Percentiles rank a stretch among this genome's conserved stretches.
Conservation (phyloP, 2,329 filamentous ascomycete species). For the Epichloe baconii region DNA sequence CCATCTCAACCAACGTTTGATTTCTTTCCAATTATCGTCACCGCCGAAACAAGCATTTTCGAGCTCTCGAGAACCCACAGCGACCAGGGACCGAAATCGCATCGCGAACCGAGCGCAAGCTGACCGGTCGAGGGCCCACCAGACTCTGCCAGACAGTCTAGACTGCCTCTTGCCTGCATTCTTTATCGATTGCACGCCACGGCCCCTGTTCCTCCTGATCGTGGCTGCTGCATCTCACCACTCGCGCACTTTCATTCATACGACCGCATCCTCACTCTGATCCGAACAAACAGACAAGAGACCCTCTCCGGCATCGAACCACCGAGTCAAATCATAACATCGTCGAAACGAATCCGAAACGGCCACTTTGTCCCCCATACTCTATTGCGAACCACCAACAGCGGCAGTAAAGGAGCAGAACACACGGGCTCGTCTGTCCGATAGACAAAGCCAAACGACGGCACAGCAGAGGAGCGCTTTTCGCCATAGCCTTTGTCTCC, state of each 20-base stretch:
- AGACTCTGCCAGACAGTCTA: too few relatives aligned
- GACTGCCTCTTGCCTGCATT: neutral
- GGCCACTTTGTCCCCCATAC: too few relatives aligned
- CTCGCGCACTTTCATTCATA: neutral
- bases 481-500: neutral
- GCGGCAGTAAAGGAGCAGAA: neutral
- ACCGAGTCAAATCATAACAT: neutral
- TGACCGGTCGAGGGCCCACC: too few relatives aligned
- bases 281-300: too few relatives aligned
- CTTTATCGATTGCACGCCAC: neutral
- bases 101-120: neutral
- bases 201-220: neutral
- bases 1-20: neutral
- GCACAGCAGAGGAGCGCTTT: too few relatives aligned
- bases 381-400: neutral
- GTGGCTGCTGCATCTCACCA: constrained; percentile 1
- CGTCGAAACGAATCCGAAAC: neutral
- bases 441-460: neutral
- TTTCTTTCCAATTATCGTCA: neutral
- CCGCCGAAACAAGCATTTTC: neutral
- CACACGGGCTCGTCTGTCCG: neutral
- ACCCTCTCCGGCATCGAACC: neutral
- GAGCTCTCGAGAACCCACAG: neutral
- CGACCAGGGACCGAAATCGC: neutral
- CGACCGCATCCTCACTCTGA: neutral